Evolutionary conservation across 305 asterid species (phyloP), one percentile per base, ranked within the genome.

Genomic region (Rubia balearica): DNA sequence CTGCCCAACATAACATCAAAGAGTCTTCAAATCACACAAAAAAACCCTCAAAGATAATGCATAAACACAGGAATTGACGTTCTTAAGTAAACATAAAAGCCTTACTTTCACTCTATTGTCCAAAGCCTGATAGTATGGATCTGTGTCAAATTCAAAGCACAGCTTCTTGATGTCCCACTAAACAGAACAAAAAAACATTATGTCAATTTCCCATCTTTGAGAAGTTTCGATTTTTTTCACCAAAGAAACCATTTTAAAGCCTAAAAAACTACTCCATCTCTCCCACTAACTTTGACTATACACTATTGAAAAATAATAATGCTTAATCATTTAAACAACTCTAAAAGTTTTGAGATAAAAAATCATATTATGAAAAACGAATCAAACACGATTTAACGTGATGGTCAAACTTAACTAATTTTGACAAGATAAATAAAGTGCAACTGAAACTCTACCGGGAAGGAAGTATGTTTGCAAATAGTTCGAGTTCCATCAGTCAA

Each of bases 101-200:
- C 57, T 75, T 76, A 88, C 98, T 85, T 83, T 85, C 68, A 93
- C 85, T 79, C 80, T 88, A 43, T 69, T 81, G 76, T 85, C 91
- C 83, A 93, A 80, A 73, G 86, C 86, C 73, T 77, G 95, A 81
- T 93, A 90, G 69, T 93, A 89, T n/a, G 96, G 97, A 27, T 93
- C 98, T 1, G 96, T 83, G 78, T 90, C 96, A 63, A 85, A 87
- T 82, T 93, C 98, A 75, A 84, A 93, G 78, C 96, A 93, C 45
- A 93, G 88, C 87, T 83, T 90, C 73, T 75, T 85, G 81, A 93
- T 88, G 77, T 80, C 79, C 97, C 98, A 93, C 98, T 93, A 86
- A 51, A 46, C 71, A 49, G 8, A 49, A 24, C 65, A 27, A 21
- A 46, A 36, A 8, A 27, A 12, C 36, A 48, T 30, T 12, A 13